phyloP scores from a whole-genome alignment of 2,329 filamentous ascomycete genomes.

The Aspergillus awamori region DNA sequence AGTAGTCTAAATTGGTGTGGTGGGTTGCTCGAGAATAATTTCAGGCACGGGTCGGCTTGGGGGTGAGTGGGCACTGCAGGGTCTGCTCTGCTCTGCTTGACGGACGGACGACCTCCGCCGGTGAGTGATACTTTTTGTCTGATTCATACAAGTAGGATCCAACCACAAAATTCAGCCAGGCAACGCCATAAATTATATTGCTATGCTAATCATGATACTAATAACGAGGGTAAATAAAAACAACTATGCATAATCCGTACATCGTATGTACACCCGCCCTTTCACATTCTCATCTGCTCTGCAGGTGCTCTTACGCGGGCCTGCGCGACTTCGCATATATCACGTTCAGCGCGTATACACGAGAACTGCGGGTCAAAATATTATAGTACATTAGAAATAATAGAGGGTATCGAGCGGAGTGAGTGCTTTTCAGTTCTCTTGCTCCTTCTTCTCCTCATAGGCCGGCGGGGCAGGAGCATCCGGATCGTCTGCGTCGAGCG shows the following conservation, averaged over 20 bases:
- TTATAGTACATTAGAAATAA: slow-evolving; percentile 10
- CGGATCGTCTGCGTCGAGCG: slow-evolving; percentile 46
- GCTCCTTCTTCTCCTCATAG: slow-evolving; percentile 9
- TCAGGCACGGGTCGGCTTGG: neutral
- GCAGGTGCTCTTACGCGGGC: slow-evolving; percentile 7
- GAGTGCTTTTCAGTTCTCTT: neutral
- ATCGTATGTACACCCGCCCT: slow-evolving; percentile 7
- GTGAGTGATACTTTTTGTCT: neutral
- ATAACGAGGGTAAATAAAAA: neutral
- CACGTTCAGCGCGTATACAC: neutral
- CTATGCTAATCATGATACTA: neutral
- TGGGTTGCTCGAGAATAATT: neutral
- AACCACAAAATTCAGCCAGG: neutral
- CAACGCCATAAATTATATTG: neutral
- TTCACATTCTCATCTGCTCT: neutral
- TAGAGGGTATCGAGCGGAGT: neutral
- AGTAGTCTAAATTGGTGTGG: neutral
- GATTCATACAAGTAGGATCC: neutral
- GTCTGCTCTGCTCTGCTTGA: neutral
- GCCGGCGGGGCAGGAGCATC: slow-evolving; percentile 18
- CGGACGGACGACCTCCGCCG: neutral
- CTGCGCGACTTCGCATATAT: slow-evolving; percentile 14
- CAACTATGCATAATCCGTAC: slow-evolving; percentile 4
- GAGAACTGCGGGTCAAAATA: slow-evolving; percentile 3
- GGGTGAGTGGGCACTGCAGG: neutral